A percentile compares a stretch with the other conserved stretches of the same genome.
Evolutionary conservation across 805 yeast species (phyloP).

Genomic region (Candida manassasensis): DNA sequence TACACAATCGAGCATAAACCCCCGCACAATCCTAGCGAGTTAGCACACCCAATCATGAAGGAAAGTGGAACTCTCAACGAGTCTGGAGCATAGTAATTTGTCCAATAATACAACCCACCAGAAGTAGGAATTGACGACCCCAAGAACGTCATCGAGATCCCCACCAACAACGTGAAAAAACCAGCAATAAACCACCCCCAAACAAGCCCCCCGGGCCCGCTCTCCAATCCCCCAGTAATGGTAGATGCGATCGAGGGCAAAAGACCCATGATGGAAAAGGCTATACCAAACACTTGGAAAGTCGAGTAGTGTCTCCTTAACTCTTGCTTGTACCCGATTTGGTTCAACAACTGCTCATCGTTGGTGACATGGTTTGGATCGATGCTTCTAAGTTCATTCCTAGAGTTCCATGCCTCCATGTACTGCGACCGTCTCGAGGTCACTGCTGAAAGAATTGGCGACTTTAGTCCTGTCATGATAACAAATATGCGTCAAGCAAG

Average conservation of each 20-base stretch:
- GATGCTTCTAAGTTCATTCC: conserved; percentile 19
- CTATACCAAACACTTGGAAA: conserved; percentile 63
- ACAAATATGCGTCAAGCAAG: too few species aligned
- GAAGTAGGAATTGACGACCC: conserved; percentile 71
- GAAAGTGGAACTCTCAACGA: conserved; percentile 47
- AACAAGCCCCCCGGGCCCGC: conserved; percentile 61
- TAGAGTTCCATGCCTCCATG: conserved; percentile 5
- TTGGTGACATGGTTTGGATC: conserved; percentile 13
- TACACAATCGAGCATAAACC: conserved; percentile 66
- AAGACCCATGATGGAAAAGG: conserved; percentile 69
- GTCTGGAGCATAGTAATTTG: conserved; percentile 59
- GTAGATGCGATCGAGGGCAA: conserved; percentile 60
- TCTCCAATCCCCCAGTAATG: conserved; percentile 47
- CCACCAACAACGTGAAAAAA: conserved; percentile 51
- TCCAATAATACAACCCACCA: conserved; percentile 57
- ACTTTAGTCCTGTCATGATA: background rate
- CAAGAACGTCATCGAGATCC: conserved; percentile 59
- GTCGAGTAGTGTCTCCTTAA: conserved; percentile 57
- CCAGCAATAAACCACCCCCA: conserved; percentile 74
- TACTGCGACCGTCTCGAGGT: conserved; percentile 3
- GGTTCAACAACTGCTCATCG: conserved; percentile 32
- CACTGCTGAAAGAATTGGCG: conserved; percentile 1
- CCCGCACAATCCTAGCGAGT: conserved; percentile 61
- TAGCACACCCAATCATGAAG: conserved; percentile 62
- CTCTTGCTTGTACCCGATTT: conserved; percentile 70